Conservation (phyloP, 106 monocot genomes). For the Ottelia alismoides region DNA sequence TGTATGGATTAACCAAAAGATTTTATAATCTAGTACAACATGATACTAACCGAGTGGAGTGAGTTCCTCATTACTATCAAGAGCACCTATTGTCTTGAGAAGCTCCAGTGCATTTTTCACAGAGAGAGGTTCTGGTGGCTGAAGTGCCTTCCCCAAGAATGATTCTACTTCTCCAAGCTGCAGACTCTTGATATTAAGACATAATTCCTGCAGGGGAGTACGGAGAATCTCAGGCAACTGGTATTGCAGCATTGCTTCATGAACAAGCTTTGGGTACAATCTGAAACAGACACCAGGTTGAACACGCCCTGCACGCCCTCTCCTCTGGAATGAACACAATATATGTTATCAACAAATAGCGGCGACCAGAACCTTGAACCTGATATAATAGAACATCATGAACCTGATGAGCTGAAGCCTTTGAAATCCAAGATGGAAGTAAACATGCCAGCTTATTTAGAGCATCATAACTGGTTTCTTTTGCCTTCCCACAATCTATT, state of each 20-base stretch:
- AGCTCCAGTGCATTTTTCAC: conserved; percentile 94
- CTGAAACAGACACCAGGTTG: conserved; percentile 89
- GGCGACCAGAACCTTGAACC: too few relatives aligned
- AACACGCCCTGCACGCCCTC: conserved; percentile 95
- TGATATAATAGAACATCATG: neutral
- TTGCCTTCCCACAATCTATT: conserved; percentile 95
- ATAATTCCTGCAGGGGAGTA: conserved; percentile 93
- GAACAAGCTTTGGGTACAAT: conserved; percentile 82
- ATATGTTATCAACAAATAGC: neutral
- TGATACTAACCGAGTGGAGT: conserved; percentile 89
- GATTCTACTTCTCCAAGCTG: conserved; percentile 74
- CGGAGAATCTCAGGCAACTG: conserved; percentile 97
- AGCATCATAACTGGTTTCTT: conserved; percentile 98
- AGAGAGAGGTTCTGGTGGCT: conserved; percentile 86
- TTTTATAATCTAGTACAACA: neutral
- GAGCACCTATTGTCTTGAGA: conserved; percentile 83
- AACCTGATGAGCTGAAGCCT: conserved; percentile 97
- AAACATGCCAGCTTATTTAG: conserved; percentile 91
- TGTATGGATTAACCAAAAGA: too few relatives aligned
- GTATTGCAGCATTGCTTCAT: conserved; percentile 85
- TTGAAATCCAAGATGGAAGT: conserved; percentile 97
- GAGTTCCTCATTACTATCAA: conserved; percentile 85
- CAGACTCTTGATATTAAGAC: conserved; percentile 83
- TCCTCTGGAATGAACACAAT: conserved; percentile 33
- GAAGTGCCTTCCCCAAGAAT: conserved; percentile 81